Base-by-base conservation (phyloP, 2,329 filamentous ascomycete genomes). In the Fusarium subtropicale region DNA sequence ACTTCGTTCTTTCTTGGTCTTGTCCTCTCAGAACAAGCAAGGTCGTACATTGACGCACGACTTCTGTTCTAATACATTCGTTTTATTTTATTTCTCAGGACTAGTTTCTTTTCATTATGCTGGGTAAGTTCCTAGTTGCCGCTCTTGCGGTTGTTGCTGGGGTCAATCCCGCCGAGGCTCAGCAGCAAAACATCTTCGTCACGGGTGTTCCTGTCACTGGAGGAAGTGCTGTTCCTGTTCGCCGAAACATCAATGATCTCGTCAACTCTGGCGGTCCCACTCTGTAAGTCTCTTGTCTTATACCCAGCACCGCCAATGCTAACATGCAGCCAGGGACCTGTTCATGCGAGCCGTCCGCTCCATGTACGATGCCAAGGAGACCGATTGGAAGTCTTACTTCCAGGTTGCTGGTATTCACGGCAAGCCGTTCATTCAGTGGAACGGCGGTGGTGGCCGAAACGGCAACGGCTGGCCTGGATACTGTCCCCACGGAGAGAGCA, bases 381-480 rank as follows among this genome's bases (percentile, higher is more conserved):
- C 76, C 7, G 80, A 87, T 38, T 77, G 79, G 47, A 66, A 79
- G 57, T 87, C 85, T 2, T 87, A 82, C 73, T 87, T 85, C 69
- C 81, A 85, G 56, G 75, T 88, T 59, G 75, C 78, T 50, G 85
- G 85, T 84, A 77, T 83, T 41, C 81, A 83, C 64, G 81, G 81
- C 31, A 74, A 78, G 68, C 83, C 83, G 3, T 82, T 76, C 33
- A 73, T 78, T 12, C 74, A 83, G 38, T 85, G 80, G 76, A 82
- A 81, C 75, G 75, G 71, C 39, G 81, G 78, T n/a, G 83, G 81
- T 8, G 64, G 66, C 2, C 69, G 66, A 28, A 59, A 50, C 13
- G 62, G 72, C 2, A 68, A 74, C 44, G 76, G 72, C 22, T 81
- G 79, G 79, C 26, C 63, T 15, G 82, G 81, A 31, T 85, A 82